phyloP scores from a whole-genome alignment of 305 asterid species.

The Euphrasia arctica region DNA sequence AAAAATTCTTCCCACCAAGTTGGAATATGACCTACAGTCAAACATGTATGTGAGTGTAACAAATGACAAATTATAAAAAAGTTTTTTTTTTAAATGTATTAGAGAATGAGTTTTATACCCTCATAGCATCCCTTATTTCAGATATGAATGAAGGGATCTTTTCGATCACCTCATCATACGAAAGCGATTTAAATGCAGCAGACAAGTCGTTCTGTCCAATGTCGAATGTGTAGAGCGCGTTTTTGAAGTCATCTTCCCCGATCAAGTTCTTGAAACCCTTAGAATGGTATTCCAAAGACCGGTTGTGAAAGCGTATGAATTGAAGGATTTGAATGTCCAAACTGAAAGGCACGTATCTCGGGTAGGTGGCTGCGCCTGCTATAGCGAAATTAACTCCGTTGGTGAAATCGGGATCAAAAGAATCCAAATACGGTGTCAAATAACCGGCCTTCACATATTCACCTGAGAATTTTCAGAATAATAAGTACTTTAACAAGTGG shows the following conservation, averaged over 20 bases:
- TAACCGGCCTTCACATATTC: constrained; percentile 38
- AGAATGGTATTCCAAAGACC: constrained; percentile 28
- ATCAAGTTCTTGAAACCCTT: constrained; percentile 24
- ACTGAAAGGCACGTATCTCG: constrained; percentile 33
- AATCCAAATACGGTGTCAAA: constrained; percentile 50
- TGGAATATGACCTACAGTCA: constrained; percentile 31
- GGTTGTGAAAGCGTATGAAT: constrained; percentile 41
- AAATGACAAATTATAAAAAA: no score
- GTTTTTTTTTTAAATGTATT: neutral
- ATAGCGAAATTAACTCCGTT: constrained; percentile 55
- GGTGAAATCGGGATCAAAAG: constrained; percentile 36
- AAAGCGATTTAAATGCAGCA: constrained; percentile 29
- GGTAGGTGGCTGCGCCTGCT: constrained; percentile 38
- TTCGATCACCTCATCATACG: constrained; percentile 29
- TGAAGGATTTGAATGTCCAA: constrained; percentile 38
- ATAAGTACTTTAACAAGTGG: neutral
- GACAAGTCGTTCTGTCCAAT: constrained; percentile 59
- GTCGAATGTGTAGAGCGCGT: constrained; percentile 47
- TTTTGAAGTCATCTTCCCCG: constrained; percentile 36
- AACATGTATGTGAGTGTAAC: neutral
- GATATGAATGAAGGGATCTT: constrained; percentile 46
- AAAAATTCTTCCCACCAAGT: constrained; percentile 43
- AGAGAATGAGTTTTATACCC: constrained; percentile 26
- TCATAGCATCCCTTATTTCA: constrained; percentile 43
- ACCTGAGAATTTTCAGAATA: constrained; percentile 29